Evolutionary conservation across 73 alveolate genomes (phyloP), one percentile per base, ranked within the genome.

Genomic region (Symbiodinium pilosum): DNA sequence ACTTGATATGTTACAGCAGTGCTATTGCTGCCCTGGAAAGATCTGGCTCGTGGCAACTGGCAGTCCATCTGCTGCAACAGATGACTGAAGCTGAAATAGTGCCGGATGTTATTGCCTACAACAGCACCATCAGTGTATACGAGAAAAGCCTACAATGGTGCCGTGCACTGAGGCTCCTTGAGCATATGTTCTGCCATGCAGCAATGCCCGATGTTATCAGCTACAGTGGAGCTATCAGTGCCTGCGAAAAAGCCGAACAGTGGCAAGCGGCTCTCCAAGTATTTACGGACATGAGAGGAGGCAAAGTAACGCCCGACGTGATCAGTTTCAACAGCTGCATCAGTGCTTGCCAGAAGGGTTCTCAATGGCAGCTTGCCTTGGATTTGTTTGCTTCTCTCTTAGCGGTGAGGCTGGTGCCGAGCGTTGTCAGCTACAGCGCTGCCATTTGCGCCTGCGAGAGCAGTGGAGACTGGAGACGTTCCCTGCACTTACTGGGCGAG

Each of bases 31-130:
- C 77, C 38, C 28, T 24, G 30, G 77, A 18, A 28, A 64, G 32
- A 64, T 64, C 77, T 18, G 77, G 77, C 38, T 28, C 7, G 77
- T 64, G 77, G 77, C 77, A 64, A 36, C 16, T 28, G 77, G 77
- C 77, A 2, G 77, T 64, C 28, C 38, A 64, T 3, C 77, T 64
- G 77, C 38, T 64, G 38, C 21, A 14, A 5, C 36, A 64, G 36
- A 64, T 64, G 77, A 20, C 87, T 81, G 54, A 34, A 39, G 11
- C 30, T 16, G 59, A 18, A 24, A 34, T 11, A 43, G 18, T n/a
- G 32, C 85, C 51, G 87, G 96, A 89, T n/a, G 75, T 69, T 18
- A 89, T 89, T 41, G 51, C 87, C 71, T 89, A 68, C 96, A 89
- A 89, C 42, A 41, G 87, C 39, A 12, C 77, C 87, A 89, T 89